Evolutionary conservation across 2,329 filamentous ascomycete genomes (phyloP).

Genomic region (Dothidotthia symphoricarpi): DNA sequence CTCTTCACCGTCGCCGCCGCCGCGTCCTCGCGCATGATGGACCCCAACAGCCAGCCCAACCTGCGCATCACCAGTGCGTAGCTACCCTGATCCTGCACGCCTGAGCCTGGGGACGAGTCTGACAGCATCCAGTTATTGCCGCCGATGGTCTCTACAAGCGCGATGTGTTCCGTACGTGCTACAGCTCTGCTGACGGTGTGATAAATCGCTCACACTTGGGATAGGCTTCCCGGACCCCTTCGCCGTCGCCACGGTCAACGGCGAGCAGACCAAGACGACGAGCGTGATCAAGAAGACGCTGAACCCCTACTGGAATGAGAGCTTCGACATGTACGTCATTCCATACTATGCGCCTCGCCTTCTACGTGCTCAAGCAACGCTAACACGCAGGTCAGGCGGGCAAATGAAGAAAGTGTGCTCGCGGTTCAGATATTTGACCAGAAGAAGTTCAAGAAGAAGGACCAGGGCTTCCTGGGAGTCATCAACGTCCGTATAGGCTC

Average conservation of each 20-base stretch:
- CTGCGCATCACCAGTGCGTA: constrained; percentile 85
- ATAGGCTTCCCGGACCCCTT: constrained; percentile 96
- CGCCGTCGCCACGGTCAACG: constrained; percentile 92
- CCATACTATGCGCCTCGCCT: constrained; percentile 6
- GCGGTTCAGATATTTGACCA: constrained; percentile 99
- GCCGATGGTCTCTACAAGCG: constrained; percentile 98
- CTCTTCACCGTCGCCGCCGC: constrained; percentile 1
- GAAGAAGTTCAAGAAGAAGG: constrained; percentile 99
- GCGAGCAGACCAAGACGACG: constrained; percentile 98
- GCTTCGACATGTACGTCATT: constrained; percentile 83
- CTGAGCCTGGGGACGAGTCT: constrained; percentile 15
- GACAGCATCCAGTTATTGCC: constrained; percentile 73
- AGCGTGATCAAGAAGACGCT: constrained; percentile 94
- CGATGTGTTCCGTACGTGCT: constrained; percentile 90
- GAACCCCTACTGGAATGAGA: constrained; percentile 99
- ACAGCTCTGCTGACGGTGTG: constrained; percentile 3
- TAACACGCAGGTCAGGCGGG: constrained; percentile 61
- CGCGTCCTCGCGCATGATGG: constrained; percentile 38
- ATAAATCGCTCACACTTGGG: constrained; percentile 29
- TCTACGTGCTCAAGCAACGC: constrained; percentile 9
- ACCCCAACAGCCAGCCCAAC: constrained; percentile 64
- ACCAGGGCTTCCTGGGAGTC: constrained; percentile 95
- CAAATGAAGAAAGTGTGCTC: constrained; percentile 92
- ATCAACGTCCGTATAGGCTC: constrained; percentile 96
- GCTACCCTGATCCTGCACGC: constrained; percentile 5